These are phyloP conservation scores for Fraxinus quadrangulata DNA, from an alignment of 257 asterid species.

Conservation along the genomic window DNA sequence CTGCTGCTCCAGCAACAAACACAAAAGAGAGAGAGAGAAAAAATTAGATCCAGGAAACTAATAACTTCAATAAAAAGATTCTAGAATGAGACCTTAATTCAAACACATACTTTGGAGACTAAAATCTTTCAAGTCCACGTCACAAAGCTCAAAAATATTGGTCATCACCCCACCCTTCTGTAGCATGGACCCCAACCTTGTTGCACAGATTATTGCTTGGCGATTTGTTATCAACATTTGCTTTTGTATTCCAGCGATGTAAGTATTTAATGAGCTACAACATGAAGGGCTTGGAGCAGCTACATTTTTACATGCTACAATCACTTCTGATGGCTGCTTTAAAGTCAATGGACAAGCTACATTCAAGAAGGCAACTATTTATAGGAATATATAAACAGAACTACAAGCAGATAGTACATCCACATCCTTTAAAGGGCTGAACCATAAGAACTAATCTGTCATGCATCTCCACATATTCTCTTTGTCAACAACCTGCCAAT, in stretches of 20 bases:
- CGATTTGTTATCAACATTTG: slow-evolving; percentile 94
- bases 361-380: slow-evolving; percentile 29
- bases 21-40: not conserved
- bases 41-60: slow-evolving; percentile 33
- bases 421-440: slow-evolving; percentile 1
- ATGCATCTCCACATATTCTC: not conserved
- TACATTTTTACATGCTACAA: slow-evolving; percentile 68
- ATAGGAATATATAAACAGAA: slow-evolving; percentile 14
- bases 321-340: slow-evolving; percentile 78
- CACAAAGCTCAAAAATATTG: slow-evolving; percentile 88
- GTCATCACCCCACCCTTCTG: slow-evolving; percentile 86
- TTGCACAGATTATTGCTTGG: slow-evolving; percentile 91
- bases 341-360: slow-evolving; percentile 92
- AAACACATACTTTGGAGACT: slow-evolving; percentile 80
- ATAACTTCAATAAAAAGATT: slow-evolving; percentile 15
- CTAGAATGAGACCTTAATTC: not conserved
- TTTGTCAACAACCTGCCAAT: not conserved
- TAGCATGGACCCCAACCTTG: slow-evolving; percentile 77
- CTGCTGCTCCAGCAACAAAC: slow-evolving; percentile 48
- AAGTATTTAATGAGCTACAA: slow-evolving; percentile 76
- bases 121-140: slow-evolving; percentile 93
- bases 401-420: not conserved
- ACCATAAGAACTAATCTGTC: not conserved
- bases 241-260: slow-evolving; percentile 72
- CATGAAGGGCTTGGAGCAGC: slow-evolving; percentile 92